Evolutionary conservation across 768 basidiomycete species (phyloP), one percentile per base, ranked within the genome.

Genomic region (Leccinum variicolor): DNA sequence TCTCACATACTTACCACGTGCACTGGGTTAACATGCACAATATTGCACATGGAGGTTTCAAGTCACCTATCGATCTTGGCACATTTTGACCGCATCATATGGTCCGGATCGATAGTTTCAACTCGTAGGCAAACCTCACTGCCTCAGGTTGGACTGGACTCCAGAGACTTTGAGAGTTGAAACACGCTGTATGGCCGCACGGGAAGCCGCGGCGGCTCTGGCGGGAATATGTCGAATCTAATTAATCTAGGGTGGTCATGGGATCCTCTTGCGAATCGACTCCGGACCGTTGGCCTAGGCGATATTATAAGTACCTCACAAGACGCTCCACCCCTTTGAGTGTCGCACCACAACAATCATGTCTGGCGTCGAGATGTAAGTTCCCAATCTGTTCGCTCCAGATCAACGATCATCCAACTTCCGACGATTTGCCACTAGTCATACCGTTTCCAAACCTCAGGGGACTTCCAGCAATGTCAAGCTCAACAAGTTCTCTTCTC

Each of bases 401-500:
- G 52, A 13, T 53, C 45, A 9, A 54, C n/a, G 23, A 45, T 41
- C 23, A n/a, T n/a, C 36, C 36, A 33, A 36, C 33, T 29, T 29
- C 29, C 9, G 8, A 6, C 49, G 4, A 6, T 50, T 26, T 36
- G n/a, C 19, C 19, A 26, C 52, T 50, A 65, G 60, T 29, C 70
- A 67, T 48, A 50, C 64, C 50, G 46, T 72, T 53, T 47, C 59
- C 17, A 67, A 58, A 52, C 54, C 62, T 29, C 53, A 60, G 19
- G 61, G 74, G 34, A 50, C 58, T n/a, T 69, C 66, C 19, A 62
- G 58, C 60, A 74, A 75, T 72, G 77, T 59, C 28, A 78, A 81
- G 62, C 76, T 93, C 64, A 93, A 93, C 76, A 92, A 83, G 71
- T 79, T 85, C 61, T 93, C 91, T 49, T 75, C 79, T 57, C 82